Percentiles rank a stretch among this genome's conserved stretches.
Evolutionary conservation across 2,329 filamentous ascomycete genomes (phyloP).

Genomic region (Nigrospora sphaerica): DNA sequence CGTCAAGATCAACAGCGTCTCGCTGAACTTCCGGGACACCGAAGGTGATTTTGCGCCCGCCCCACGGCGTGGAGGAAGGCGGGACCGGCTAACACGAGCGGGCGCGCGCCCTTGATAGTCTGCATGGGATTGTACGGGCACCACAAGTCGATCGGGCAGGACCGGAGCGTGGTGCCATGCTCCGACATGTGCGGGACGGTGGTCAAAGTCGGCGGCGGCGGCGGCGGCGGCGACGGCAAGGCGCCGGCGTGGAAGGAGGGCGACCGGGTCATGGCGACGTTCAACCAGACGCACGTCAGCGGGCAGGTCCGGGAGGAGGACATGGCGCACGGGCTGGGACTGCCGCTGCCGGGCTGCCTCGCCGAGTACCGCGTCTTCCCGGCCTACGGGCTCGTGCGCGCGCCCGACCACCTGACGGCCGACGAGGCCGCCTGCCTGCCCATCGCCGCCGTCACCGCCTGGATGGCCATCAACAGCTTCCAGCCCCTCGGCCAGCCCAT

Average conservation of each 20-base stretch:
- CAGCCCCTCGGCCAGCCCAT: conserved; percentile 41
- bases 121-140: conserved; percentile 61
- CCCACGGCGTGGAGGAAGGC: no score
- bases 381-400: conserved; percentile 44
- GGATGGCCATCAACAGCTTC: conserved; percentile 59
- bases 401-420: conserved; percentile 48
- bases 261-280: conserved; percentile 61
- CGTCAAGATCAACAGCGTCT: conserved; percentile 37
- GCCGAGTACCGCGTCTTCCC: conserved; percentile 54
- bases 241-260: conserved; percentile 40
- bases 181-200: conserved; percentile 65
- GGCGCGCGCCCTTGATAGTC: conserved; percentile 34
- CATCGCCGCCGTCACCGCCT: conserved; percentile 56
- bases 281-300: conserved; percentile 48
- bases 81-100: no score
- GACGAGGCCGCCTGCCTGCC: conserved; percentile 55
- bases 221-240: conserved; percentile 10
- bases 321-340: conserved; percentile 50
- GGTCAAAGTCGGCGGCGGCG: conserved; percentile 24
- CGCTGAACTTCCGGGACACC: conserved; percentile 43
- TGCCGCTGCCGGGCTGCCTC: conserved; percentile 51
- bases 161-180: conserved; percentile 50
- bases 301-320: conserved; percentile 52
- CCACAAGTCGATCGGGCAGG: conserved; percentile 43
- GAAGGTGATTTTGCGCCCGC: conserved; percentile 28